These are phyloP conservation scores for Diaporthe sp. DNA, from an alignment of 2,329 filamentous ascomycete species.

Conservation along the genomic window DNA sequence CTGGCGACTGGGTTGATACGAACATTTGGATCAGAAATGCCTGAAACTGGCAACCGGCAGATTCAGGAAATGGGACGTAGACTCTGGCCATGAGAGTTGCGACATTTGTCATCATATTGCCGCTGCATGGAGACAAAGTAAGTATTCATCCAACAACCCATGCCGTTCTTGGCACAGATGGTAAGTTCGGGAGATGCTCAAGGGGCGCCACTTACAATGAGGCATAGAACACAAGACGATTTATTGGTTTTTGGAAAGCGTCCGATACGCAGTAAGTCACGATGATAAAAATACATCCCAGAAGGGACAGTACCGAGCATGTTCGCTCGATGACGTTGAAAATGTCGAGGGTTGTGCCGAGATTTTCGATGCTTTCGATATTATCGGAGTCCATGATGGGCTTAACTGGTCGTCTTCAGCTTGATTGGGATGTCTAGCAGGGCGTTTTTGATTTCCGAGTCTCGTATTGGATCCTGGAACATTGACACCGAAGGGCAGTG, in stretches of 20 bases:
- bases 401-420: too few species aligned
- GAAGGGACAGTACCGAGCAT: slow-evolving; percentile 77
- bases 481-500: neutral
- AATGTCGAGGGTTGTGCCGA: slow-evolving; percentile 58
- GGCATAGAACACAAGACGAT: slow-evolving; percentile 86
- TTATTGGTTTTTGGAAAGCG: slow-evolving; percentile 87
- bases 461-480: neutral
- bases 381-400: slow-evolving; percentile 32
- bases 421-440: neutral
- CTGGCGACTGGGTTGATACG: slow-evolving; percentile 46
- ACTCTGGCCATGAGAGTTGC: slow-evolving; percentile 79
- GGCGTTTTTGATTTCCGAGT: neutral
- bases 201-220: slow-evolving; percentile 61
- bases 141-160: neutral
- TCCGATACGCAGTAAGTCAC: slow-evolving; percentile 76
- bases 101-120: slow-evolving; percentile 83
- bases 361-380: neutral
- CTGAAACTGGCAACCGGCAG: slow-evolving; percentile 77
- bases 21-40: slow-evolving; percentile 87
- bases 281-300: slow-evolving; percentile 80
- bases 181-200: neutral
- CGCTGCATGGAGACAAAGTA: slow-evolving; percentile 48
- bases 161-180: neutral
- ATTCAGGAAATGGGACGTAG: slow-evolving; percentile 63
- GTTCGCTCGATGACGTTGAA: slow-evolving; percentile 75